Conservation (phyloP, 257 asterid species). For the Nicotiana benthamiana region DNA sequence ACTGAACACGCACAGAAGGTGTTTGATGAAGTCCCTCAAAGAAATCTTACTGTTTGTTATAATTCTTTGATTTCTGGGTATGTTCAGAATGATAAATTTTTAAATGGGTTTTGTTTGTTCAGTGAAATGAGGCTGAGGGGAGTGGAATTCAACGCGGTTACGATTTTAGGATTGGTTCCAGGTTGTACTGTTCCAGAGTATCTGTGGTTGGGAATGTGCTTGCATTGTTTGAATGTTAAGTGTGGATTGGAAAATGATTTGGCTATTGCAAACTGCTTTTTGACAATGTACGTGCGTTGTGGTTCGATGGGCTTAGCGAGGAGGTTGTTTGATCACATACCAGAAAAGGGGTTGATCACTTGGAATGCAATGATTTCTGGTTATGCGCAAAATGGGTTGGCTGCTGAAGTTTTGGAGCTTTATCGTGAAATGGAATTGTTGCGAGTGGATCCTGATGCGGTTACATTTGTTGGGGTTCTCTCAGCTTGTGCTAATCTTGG, state of each 20-base stretch:
- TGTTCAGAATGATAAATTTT: constrained; percentile 26
- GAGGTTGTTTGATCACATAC: constrained; percentile 49
- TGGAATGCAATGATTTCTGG: constrained; percentile 97
- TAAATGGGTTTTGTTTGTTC: constrained; percentile 37
- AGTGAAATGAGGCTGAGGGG: constrained; percentile 47
- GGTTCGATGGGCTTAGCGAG: constrained; percentile 46
- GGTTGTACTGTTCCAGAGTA: constrained; percentile 41
- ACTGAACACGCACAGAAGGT: constrained; percentile 35
- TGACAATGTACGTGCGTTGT: constrained; percentile 76
- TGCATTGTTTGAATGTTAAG: constrained; percentile 53
- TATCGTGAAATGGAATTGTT: constrained; percentile 51
- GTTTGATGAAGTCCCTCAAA: constrained; percentile 68
- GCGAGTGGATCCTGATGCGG: constrained; percentile 55
- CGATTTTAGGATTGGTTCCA: constrained; percentile 71
- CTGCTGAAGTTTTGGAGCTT: constrained; percentile 53
- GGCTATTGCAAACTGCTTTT: constrained; percentile 60
- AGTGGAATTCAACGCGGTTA: constrained; percentile 34
- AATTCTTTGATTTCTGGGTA: constrained; percentile 79
- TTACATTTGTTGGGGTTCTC: constrained; percentile 71
- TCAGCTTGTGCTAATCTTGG: constrained; percentile 91
- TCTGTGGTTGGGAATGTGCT: constrained; percentile 46
- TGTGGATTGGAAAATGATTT: constrained; percentile 36
- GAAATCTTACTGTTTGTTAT: constrained; percentile 51
- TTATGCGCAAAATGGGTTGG: constrained; percentile 76
- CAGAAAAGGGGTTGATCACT: constrained; percentile 54